These are phyloP conservation scores for Dichomitus squalens DNA, from an alignment of 1,284 basidiomycete genomes.

Conservation along the genomic window DNA sequence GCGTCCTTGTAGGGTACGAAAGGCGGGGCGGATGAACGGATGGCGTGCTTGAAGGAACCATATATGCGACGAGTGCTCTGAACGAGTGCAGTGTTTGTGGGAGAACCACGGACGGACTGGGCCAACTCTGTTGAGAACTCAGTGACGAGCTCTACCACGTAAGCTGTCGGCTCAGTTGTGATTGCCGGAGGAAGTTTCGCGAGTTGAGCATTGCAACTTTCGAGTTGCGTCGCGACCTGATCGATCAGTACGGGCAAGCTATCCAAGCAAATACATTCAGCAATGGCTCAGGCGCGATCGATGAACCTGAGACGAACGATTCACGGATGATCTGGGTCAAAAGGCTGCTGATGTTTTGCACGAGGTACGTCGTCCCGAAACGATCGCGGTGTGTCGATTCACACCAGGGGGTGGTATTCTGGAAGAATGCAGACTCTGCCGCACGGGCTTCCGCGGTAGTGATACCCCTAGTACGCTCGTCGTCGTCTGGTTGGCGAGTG, in stretches of 20 bases:
- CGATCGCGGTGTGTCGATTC: conserved; percentile 42
- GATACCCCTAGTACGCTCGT: conserved; percentile 45
- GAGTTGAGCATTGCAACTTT: conserved; percentile 39
- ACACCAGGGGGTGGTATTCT: conserved; percentile 52
- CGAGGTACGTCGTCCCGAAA: conserved; percentile 60
- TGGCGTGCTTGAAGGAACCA: conserved; percentile 6
- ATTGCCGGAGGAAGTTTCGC: conserved; percentile 43
- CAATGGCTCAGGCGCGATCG: not conserved
- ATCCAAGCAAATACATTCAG: conserved; percentile 28
- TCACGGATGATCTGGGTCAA: conserved; percentile 39
- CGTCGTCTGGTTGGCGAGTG: conserved; percentile 66
- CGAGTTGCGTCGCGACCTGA: conserved; percentile 42
- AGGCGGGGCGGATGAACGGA: conserved; percentile 38
- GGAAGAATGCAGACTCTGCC: conserved; percentile 50
- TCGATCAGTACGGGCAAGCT: conserved; percentile 41
- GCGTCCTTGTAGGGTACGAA: conserved; percentile 33
- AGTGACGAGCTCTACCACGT: conserved; percentile 48
- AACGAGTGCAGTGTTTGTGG: conserved; percentile 12
- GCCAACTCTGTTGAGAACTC: conserved; percentile 44
- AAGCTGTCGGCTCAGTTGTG: conserved; percentile 44
- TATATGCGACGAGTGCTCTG: conserved; percentile 11
- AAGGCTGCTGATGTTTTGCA: conserved; percentile 52
- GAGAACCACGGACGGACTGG: conserved; percentile 38
- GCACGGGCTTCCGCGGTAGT: conserved; percentile 41
- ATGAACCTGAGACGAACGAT: not conserved